Evolutionary conservation across 306 rosid genomes (phyloP).

Genomic region (Gastrolobium villosum): DNA sequence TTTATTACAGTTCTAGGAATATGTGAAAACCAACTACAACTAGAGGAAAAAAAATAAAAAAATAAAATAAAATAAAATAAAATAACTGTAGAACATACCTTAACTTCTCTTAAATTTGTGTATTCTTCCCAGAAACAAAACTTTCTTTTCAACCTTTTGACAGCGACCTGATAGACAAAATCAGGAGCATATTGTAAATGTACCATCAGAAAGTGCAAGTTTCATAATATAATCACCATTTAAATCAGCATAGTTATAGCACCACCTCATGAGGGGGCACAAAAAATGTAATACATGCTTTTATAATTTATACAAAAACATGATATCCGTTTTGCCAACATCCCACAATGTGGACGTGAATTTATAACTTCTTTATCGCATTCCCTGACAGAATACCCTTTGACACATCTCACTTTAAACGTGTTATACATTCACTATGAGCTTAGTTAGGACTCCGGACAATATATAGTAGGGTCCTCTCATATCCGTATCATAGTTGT

Average conservation of each 20-base stretch:
- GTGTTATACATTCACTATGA: neutral
- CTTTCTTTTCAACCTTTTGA: constrained; percentile 89
- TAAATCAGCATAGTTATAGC: constrained; percentile 18
- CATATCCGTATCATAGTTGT: no score
- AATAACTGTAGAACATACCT: constrained; percentile 59
- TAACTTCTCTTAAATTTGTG: constrained; percentile 81
- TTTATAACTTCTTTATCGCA: constrained; percentile 2
- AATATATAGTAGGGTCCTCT: neutral
- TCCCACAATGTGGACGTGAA: constrained; percentile 24
- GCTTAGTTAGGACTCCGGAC: neutral
- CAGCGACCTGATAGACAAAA: constrained; percentile 71
- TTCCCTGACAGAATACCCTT: constrained; percentile 18
- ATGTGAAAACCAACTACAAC: constrained; percentile 21
- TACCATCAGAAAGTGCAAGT: constrained; percentile 25
- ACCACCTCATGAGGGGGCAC: constrained; percentile 19
- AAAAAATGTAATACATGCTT: neutral
- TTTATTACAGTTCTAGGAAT: constrained; percentile 38
- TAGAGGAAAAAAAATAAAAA: no score
- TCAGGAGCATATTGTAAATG: constrained; percentile 33
- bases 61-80: neutral
- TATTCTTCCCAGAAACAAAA: constrained; percentile 90
- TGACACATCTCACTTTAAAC: constrained; percentile 35
- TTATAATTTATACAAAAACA: constrained; percentile 21
- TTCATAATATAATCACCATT: constrained; percentile 4
- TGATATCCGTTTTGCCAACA: constrained; percentile 21